These are phyloP conservation scores for Komagataella kurtzmanii DNA, from an alignment of 805 yeast genomes.

Conservation along the genomic window DNA sequence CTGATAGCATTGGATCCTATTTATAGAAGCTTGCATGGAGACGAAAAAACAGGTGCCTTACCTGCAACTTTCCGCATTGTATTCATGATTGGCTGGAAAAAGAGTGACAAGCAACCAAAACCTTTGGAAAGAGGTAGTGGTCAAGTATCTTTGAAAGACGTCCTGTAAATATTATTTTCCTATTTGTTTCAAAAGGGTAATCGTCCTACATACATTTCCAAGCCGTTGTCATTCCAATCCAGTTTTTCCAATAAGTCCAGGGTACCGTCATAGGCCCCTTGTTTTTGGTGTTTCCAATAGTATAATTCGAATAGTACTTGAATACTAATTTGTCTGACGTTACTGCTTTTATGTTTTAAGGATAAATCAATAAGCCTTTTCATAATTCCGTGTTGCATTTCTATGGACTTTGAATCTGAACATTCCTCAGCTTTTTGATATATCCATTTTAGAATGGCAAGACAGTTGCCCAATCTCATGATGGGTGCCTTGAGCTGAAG, in stretches of 20 bases:
- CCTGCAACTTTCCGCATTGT: slow-evolving; percentile 74
- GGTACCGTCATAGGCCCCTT: neutral
- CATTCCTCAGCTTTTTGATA: neutral
- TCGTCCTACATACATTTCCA: neutral
- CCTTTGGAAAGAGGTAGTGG: slow-evolving; percentile 68
- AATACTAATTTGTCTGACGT: neutral
- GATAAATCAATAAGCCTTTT: neutral
- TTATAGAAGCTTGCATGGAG: slow-evolving; percentile 61
- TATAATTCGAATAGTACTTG: neutral
- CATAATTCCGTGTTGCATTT: neutral
- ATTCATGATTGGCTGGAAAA: slow-evolving; percentile 85
- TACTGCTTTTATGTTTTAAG: neutral
- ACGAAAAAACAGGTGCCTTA: slow-evolving; percentile 30
- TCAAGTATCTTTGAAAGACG: slow-evolving; percentile 54
- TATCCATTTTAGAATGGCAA: neutral
- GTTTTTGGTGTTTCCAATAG: neutral
- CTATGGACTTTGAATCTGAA: neutral
- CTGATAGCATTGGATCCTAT: slow-evolving; percentile 68
- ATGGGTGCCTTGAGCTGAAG: slow-evolving; percentile 37
- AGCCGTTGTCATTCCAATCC: neutral
- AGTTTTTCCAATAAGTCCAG: neutral
- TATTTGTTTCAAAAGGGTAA: neutral
- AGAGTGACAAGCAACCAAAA: slow-evolving; percentile 52
- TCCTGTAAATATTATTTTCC: slow-evolving; percentile 13
- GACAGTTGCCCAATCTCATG: slow-evolving; percentile 11